Percentiles rank a stretch among this genome's conserved stretches.
phyloP scores from a whole-genome alignment of 2,329 filamentous ascomycete genomes.

The Bertia moriformis region DNA sequence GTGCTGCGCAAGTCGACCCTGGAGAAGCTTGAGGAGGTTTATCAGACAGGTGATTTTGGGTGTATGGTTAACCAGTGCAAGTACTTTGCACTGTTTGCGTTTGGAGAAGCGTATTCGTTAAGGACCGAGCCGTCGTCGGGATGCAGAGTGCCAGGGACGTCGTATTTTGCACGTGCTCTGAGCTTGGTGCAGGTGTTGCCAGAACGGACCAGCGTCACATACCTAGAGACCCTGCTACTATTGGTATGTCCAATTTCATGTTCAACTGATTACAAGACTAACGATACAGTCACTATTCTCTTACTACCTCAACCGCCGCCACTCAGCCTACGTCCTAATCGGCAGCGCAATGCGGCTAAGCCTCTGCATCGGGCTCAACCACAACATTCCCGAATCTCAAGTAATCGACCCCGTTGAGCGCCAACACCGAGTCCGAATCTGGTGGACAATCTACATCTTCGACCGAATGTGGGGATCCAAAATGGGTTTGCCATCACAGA shows the following conservation, averaged over 20 bases:
- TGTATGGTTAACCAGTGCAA: conserved; percentile 20
- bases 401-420: conserved; percentile 18
- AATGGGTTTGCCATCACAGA: conserved; percentile 29
- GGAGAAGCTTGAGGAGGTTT: conserved; percentile 18
- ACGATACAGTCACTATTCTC: conserved; percentile 24
- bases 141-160: conserved; percentile 23
- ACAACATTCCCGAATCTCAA: conserved; percentile 21
- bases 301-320: conserved; percentile 24
- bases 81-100: conserved; percentile 26
- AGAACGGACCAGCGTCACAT: conserved; percentile 25
- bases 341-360: conserved; percentile 26
- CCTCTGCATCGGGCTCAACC: conserved; percentile 27
- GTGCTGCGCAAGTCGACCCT: conserved; percentile 21
- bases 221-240: conserved; percentile 25
- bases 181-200: conserved; percentile 20
- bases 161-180: conserved; percentile 24
- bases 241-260: conserved; percentile 10
- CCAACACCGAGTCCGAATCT: conserved; percentile 23
- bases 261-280: background rate
- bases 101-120: conserved; percentile 28
- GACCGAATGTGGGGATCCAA: conserved; percentile 32
- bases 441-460: conserved; percentile 26
- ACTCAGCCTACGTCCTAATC: conserved; percentile 25
- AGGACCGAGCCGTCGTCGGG: conserved; percentile 15
- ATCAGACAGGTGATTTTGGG: conserved; percentile 16